These are phyloP conservation scores for Tribonema minus DNA, from an alignment of 108 stramenopile genomes.

Conservation along the genomic window DNA sequence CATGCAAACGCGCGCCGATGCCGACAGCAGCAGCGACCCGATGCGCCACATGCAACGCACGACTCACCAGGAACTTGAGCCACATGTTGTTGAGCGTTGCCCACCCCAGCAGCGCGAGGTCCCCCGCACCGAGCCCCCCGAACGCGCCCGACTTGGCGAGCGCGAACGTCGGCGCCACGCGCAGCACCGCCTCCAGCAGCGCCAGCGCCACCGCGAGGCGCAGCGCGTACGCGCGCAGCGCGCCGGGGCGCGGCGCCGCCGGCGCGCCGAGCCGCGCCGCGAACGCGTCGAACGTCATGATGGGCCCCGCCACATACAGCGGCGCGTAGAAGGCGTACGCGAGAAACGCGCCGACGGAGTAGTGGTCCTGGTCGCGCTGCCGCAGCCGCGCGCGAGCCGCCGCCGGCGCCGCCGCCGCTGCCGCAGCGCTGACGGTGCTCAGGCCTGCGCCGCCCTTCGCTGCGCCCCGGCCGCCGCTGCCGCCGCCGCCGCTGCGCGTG, in stretches of 20 bases:
- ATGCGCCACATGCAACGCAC: constrained; percentile 2
- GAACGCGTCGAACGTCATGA: constrained; percentile 57
- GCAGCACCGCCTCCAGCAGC: constrained; percentile 19
- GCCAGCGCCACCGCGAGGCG: constrained; percentile 33
- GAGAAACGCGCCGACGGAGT: constrained; percentile 37
- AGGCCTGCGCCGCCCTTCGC: background rate
- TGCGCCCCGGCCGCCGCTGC: background rate
- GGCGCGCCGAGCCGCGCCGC: constrained; percentile 5
- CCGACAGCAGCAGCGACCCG: constrained; percentile 14
- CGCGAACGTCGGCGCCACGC: constrained; percentile 24
- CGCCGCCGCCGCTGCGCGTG: background rate
- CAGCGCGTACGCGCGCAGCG: constrained; percentile 32
- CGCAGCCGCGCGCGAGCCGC: background rate
- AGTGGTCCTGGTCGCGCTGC: constrained; percentile 42
- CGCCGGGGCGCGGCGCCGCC: background rate
- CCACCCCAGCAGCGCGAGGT: constrained; percentile 37
- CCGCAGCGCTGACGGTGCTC: background rate
- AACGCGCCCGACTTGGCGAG: constrained; percentile 11
- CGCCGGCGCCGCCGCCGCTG: background rate
- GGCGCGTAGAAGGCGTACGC: constrained; percentile 57
- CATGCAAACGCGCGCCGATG: too few species aligned
- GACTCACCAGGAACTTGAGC: constrained; percentile 58
- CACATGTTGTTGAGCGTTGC: constrained; percentile 55
- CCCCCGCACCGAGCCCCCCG: background rate
- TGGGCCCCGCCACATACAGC: constrained; percentile 61